phyloP scores from a whole-genome alignment of 139 green algal species.

The Zygnema circumcarinatum region DNA sequence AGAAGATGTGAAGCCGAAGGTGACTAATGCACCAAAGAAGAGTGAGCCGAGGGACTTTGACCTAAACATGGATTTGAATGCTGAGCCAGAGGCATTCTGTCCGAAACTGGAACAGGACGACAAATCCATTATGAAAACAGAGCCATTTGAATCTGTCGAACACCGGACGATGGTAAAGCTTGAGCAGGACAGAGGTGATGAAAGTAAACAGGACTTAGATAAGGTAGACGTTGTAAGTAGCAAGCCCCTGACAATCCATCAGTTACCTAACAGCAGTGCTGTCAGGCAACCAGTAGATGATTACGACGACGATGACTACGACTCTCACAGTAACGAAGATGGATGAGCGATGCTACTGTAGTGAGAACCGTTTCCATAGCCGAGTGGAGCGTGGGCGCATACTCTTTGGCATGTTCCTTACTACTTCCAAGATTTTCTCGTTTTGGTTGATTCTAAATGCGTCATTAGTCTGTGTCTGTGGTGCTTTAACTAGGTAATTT shows the following conservation, averaged over 20 bases:
- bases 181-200: not conserved
- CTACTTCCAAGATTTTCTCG: no score
- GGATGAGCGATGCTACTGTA: no score
- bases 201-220: not conserved
- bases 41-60: slow-evolving; percentile 25
- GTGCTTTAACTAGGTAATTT: no score
- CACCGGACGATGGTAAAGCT: not conserved
- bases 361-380: no score
- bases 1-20: not conserved
- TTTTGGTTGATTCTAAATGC: no score
- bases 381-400: no score
- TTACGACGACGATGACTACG: not conserved
- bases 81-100: not conserved
- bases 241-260: not conserved
- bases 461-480: no score
- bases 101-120: not conserved
- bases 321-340: not conserved
- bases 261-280: not conserved
- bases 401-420: no score
- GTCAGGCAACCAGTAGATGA: not conserved
- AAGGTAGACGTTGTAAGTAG: not conserved
- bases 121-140: no score
- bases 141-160: no score
- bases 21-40: not conserved
- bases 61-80: slow-evolving; percentile 31